A percentile compares a stretch with the other conserved stretches of the same genome.
These are phyloP conservation scores for Trypanosoma rangeli DNA, from an alignment of 208 protist species.

Conservation along the genomic window DNA sequence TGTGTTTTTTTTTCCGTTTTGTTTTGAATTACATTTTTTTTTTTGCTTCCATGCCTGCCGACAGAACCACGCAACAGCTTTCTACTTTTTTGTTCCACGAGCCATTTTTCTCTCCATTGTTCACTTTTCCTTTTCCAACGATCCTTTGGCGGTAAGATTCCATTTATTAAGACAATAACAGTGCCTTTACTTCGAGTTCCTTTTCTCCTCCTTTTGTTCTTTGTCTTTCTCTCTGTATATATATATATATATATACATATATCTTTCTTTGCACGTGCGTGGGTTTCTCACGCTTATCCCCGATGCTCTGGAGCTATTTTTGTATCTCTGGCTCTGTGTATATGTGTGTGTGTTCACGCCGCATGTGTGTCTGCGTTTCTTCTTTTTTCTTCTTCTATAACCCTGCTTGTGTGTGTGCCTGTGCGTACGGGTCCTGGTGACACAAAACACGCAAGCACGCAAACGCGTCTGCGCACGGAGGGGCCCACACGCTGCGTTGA, in stretches of 20 bases:
- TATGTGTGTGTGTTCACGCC: not conserved
- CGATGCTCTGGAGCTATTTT: no score
- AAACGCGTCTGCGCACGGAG: not conserved
- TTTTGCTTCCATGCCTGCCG: not conserved
- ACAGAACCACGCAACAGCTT: not conserved
- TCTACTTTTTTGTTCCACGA: not conserved
- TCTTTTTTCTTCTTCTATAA: conserved; percentile 1
- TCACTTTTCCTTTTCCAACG: not conserved
- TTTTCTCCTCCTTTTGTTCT: not conserved
- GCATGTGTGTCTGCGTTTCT: conserved; percentile 9
- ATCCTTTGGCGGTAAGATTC: not conserved
- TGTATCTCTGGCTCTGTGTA: conserved; percentile 19
- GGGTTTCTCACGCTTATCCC: no score
- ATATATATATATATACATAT: conserved; percentile 16
- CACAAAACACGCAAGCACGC: not conserved
- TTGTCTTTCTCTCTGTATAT: not conserved
- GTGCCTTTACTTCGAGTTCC: not conserved
- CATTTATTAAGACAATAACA: not conserved
- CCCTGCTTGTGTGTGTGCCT: conserved; percentile 4
- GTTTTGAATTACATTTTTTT: conserved; percentile 10
- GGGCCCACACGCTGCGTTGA: not conserved
- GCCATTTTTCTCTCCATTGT: not conserved
- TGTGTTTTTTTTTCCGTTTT: conserved; percentile 13
- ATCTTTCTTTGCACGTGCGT: conserved; percentile 18
- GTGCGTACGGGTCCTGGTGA: no score